Evolutionary conservation across 495 filamentous ascomycete species (phyloP).

Genomic region (Neurospora sp.): DNA sequence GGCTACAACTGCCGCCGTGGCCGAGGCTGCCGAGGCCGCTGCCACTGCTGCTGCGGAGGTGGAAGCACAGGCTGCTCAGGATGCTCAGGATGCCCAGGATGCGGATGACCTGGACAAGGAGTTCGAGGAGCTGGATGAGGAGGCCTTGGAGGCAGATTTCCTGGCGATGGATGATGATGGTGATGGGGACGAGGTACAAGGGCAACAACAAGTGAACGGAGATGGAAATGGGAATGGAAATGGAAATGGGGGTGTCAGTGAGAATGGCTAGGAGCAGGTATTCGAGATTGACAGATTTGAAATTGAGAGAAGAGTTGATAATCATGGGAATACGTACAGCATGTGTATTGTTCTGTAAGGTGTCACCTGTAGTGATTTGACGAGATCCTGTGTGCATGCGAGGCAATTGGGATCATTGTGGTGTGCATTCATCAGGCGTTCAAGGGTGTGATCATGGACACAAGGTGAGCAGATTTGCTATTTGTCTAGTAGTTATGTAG

Average conservation of each 20-base stretch:
- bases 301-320: background rate
- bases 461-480: background rate
- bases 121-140: conserved; percentile 43
- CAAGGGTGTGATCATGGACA: background rate
- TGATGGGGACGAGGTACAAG: conserved; percentile 2
- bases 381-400: background rate
- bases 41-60: background rate
- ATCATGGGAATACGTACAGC: background rate
- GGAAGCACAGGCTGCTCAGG: conserved; percentile 13
- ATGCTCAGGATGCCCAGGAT: conserved; percentile 6
- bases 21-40: background rate
- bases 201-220: background rate
- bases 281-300: background rate
- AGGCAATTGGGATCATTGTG: background rate
- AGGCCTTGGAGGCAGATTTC: conserved; percentile 57
- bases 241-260: conserved; percentile 1
- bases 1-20: background rate
- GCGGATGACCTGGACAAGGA: conserved; percentile 14
- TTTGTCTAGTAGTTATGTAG: background rate
- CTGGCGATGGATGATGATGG: conserved; percentile 56
- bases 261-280: conserved; percentile 6
- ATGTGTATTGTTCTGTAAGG: background rate
- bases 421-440: background rate
- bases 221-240: background rate
- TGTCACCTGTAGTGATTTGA: background rate